Conservation (phyloP, 1,139 yeast genomes). For the Entelexis sorbosivorans region DNA sequence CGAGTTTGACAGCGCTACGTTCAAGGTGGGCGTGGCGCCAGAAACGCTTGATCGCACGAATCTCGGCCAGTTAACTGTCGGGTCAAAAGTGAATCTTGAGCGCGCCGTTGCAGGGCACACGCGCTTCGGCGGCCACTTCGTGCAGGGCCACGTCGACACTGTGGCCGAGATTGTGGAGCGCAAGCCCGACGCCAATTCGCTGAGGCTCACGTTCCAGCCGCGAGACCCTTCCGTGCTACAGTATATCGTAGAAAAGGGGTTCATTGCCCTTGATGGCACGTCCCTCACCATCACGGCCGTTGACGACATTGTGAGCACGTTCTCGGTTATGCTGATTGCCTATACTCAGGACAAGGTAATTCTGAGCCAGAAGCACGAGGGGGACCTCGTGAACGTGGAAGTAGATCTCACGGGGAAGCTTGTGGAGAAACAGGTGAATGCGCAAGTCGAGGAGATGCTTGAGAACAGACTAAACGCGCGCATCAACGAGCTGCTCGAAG, state of each 20-base stretch:
- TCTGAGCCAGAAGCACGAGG: conserved; percentile 51
- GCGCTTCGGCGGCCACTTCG: conserved; percentile 92
- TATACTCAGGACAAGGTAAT: conserved; percentile 81
- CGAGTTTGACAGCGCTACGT: conserved; percentile 47
- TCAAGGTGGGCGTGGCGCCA: conserved; percentile 87
- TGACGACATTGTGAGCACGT: conserved; percentile 43
- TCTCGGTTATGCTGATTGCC: conserved; percentile 81
- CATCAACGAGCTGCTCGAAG: neutral
- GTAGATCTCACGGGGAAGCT: conserved; percentile 90
- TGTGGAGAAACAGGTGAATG: conserved; percentile 70
- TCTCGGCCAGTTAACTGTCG: conserved; percentile 48
- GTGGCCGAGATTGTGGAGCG: conserved; percentile 53
- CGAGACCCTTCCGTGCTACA: conserved; percentile 51
- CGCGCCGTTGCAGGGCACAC: conserved; percentile 77
- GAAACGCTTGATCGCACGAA: conserved; percentile 81
- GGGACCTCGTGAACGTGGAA: conserved; percentile 71
- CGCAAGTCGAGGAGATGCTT: conserved; percentile 36
- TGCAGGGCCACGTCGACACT: conserved; percentile 95
- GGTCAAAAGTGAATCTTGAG: conserved; percentile 70
- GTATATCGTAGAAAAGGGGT: conserved; percentile 88
- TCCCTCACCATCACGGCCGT: conserved; percentile 83
- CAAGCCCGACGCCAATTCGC: conserved; percentile 63
- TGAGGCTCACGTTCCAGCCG: conserved; percentile 62
- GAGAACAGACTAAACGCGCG: neutral
- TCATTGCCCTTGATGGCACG: conserved; percentile 83